Base-by-base conservation (phyloP, 1,284 basidiomycete species). In the Ganoderma sinense region DNA sequence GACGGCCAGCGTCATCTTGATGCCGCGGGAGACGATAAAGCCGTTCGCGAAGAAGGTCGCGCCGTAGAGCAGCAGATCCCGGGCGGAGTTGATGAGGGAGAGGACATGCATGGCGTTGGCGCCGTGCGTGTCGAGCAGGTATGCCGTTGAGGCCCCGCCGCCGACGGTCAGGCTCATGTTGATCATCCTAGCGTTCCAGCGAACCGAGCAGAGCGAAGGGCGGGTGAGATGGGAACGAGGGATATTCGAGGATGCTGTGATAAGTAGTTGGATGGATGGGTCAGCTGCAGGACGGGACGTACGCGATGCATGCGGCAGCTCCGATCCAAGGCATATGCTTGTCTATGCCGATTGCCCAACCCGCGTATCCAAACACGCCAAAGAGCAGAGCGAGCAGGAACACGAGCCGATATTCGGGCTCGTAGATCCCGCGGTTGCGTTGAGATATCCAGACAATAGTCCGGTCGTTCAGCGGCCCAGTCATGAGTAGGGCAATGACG, bases 21-120 rank as follows among this genome's bases (percentile, higher is more conserved):
- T 81, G 29, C 83, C 82, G 48, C 78, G 75, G 33, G 71, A 67
- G 40, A 77, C 70, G 40, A 85, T 79, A 80, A 85, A 83, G 45
- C 82, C 82, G 71, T 85, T 85, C 1, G 84, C 83, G 71, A 85
- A 84, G 73, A 84, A 84, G 23, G 82, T 84, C 70, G 84, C 82
- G 5, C 80, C 82, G 71, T 84, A 86, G 31, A 83, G 77, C 56
- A 85, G 81, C 76, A 85, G 79, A 64, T 84, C 83, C 75, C 85
- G 85, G 64, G 75, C 73, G 69, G 85, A 83, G 75, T 84, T 86
- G 72, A 78, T 80, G 51, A 85, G 72, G 2, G 84, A 82, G 64
- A 86, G 77, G 65, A 83, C 80, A 71, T 85, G 83, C 36, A 84
- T 75, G 2, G 82, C 82, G 71, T 82, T 80, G 31, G 78, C 74